Base-by-base conservation (phyloP, 805 yeast species). In the Candida chilensis region DNA sequence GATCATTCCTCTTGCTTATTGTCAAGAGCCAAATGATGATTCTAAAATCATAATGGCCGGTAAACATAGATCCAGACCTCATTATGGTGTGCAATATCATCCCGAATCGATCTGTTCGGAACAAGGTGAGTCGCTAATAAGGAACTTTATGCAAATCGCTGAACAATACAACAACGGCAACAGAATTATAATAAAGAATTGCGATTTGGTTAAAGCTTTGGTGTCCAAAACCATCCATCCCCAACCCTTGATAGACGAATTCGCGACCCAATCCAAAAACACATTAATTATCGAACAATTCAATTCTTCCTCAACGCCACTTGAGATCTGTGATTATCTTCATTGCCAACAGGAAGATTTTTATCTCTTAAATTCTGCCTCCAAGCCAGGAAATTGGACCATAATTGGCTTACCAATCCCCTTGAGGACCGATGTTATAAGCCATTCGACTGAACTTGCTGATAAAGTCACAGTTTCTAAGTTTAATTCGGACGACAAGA, bases 71-170 rank as follows among this genome's bases (percentile, higher is more conserved):
- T 13, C 21, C 0, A 53, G 57, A 14, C 96, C 96, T 0, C 82
- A 81, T 58, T 90, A 64, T 50, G 98, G 95, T 1, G 96, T 92
- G 2, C 99, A 92, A 46, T 94, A 88, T 46, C 99, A 92, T 46
- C 98, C 98, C 0, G 99, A 92, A 47, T 86, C 96, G 1, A 74
- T 90, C 24, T 85, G 95, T 42, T 86, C 96, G 0, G 59, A 64
- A 10, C 42, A 57, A 28, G 98, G 98, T 2, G 63, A 47, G 2
- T 43, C 49, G 8, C 49, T 92, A 30, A 51, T 88, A 4, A 38
- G 42, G 7, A 83, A 82, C 46, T 90, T 90, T 48, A 74, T 79
- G 64, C 18, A 27, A 0, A 35, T 71, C 11, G 76, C 82, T 4
- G 27, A 32, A 4, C 32, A 39, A 3, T 62, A 48, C 48, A 64